Evolutionary conservation across 768 basidiomycete genomes (phyloP), one percentile per base, ranked within the genome.

Genomic region (Amanita pallidorosea): DNA sequence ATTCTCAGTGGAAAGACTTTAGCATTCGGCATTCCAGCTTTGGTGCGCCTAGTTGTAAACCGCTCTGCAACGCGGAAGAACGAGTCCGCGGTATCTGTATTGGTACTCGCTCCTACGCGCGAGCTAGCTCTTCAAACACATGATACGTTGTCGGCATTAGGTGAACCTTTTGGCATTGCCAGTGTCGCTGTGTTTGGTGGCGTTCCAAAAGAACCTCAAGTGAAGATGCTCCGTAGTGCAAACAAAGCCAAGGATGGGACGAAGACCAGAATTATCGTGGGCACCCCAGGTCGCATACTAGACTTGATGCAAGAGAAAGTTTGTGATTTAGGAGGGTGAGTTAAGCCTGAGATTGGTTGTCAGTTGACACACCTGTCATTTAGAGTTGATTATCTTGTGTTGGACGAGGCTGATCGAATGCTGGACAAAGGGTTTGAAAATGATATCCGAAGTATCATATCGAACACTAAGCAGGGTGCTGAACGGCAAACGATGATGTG

Each of bases 341-440:
- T 72, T 7, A 4, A 23, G 22, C 46, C 11, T 47, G 13, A 8
- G 7, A 31, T 29, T 36, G 20, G 18, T 47, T 55, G 36, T 13
- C 9, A 25, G 41, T 55, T 34, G 12, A 15, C 23, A 15, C 45
- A 42, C 29, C 40, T 50, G 37, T 59, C 55, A 34, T 15, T 3
- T 55, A 91, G 88, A 25, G 92, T 98, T 12, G 73, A 80, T 38
- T 99, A 94, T 68, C 72, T 98, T 18, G 95, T 97, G 8, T 71
- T 99, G 54, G 96, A 99, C 62, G 96, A 99, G 70, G 96, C 96
- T 7, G 96, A 99, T 67, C 69, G 77, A 49, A 98, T 99, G 71
- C 73, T 99, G 45, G 96, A 98, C 65, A 92, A 87, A 65, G 96
- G 95, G 0, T 99, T 99, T 63, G 96, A 99, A 65, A 96, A 98